Percentiles rank a stretch among this genome's conserved stretches.
These are phyloP conservation scores for Tylopilus sp. DNA, from an alignment of 768 basidiomycete species.

Conservation along the genomic window DNA sequence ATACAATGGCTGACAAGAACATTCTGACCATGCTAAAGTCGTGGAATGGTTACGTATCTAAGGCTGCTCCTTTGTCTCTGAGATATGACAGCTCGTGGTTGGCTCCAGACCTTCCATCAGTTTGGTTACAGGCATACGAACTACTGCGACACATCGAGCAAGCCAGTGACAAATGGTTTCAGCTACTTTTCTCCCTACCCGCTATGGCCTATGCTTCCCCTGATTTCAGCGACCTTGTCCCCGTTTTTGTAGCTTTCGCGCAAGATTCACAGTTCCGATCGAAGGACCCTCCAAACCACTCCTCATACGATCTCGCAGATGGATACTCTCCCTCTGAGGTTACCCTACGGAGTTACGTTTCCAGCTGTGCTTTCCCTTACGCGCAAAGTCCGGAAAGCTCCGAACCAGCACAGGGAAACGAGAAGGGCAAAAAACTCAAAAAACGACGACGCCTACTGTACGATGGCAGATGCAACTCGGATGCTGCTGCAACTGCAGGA, in stretches of 20 bases:
- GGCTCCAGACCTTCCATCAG: slow-evolving; percentile 5
- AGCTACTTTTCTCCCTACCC: slow-evolving; percentile 31
- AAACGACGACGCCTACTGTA: slow-evolving; percentile 8
- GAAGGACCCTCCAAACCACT: slow-evolving; percentile 13
- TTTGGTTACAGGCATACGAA: slow-evolving; percentile 29
- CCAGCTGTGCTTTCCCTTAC: neutral
- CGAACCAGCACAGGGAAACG: neutral
- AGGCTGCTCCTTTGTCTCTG: slow-evolving; percentile 2
- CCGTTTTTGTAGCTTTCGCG: slow-evolving; percentile 31
- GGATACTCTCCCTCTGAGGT: slow-evolving; percentile 1
- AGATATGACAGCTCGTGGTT: slow-evolving; percentile 31
- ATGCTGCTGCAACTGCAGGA: neutral
- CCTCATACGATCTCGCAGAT: slow-evolving; percentile 7
- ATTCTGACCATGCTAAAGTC: slow-evolving; percentile 11
- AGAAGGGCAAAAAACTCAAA: neutral
- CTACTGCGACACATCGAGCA: slow-evolving; percentile 12
- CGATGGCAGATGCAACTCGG: slow-evolving; percentile 1
- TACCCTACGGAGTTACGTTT: neutral
- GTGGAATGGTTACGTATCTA: neutral
- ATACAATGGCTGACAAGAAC: neutral
- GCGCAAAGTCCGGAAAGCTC: slow-evolving; percentile 13
- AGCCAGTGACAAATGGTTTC: slow-evolving; percentile 14
- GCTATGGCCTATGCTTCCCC: slow-evolving; percentile 29
- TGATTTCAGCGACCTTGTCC: slow-evolving; percentile 12
- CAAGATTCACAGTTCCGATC: slow-evolving; percentile 2